Conservation (phyloP, 2,329 filamentous ascomycete genomes). For the Fusarium sp. region DNA sequence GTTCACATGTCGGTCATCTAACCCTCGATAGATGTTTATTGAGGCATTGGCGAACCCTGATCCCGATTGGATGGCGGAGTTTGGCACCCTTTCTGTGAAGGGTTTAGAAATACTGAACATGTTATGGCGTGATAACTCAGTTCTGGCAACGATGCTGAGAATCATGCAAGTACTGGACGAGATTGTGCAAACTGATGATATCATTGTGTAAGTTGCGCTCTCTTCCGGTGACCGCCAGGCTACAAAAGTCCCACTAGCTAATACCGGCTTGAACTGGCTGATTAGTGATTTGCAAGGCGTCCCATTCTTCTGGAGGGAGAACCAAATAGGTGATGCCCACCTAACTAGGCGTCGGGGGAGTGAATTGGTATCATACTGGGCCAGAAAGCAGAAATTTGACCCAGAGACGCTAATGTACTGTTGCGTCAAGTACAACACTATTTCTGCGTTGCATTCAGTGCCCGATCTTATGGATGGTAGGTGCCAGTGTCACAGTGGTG, state of each 20-base stretch:
- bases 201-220: background rate
- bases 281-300: accelerated
- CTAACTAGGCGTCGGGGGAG: background rate
- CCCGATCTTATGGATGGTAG: background rate
- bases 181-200: background rate
- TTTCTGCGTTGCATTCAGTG: background rate
- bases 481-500: background rate
- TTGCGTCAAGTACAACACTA: accelerated
- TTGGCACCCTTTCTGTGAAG: accelerated
- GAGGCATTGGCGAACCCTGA: background rate
- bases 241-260: background rate
- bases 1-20: background rate
- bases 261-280: background rate
- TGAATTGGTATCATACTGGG: background rate
- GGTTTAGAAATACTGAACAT: accelerated
- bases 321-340: background rate
- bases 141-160: background rate
- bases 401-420: accelerated
- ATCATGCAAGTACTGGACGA: background rate
- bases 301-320: background rate
- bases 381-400: background rate
- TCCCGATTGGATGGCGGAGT: accelerated
- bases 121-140: background rate
- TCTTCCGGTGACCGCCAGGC: background rate
- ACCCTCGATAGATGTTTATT: background rate